phyloP scores from a whole-genome alignment of 2,329 filamentous ascomycete genomes.

The Trichoderma aggressivum region DNA sequence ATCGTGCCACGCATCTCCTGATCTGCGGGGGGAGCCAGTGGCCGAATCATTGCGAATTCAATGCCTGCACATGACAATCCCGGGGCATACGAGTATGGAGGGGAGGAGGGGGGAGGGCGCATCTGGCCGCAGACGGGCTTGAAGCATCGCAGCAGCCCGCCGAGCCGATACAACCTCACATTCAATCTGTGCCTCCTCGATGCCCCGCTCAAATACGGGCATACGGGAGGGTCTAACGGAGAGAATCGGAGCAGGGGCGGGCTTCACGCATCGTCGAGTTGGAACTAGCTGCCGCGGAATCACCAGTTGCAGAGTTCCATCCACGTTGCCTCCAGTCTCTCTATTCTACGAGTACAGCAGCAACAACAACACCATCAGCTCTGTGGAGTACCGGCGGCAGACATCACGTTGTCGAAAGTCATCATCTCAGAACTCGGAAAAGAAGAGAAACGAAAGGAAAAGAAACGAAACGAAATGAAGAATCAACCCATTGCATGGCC shows the following conservation, averaged over 20 bases:
- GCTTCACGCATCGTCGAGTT: background rate
- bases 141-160: background rate
- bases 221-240: slow-evolving; percentile 2
- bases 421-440: background rate
- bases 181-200: background rate
- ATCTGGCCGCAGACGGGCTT: background rate
- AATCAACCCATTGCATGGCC: background rate
- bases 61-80: background rate
- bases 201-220: background rate
- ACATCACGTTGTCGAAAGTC: background rate
- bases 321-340: background rate
- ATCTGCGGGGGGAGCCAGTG: background rate
- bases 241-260: slow-evolving; percentile 14
- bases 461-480: background rate
- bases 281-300: background rate
- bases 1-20: slow-evolving; percentile 17
- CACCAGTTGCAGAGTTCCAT: background rate
- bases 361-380: background rate
- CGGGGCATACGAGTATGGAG: background rate
- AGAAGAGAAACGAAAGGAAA: background rate
- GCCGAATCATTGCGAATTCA: background rate
- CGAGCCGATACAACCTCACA: background rate
- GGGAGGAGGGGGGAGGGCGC: no score
- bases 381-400: background rate
- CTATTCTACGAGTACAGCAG: background rate